Percentiles rank a stretch among this genome's conserved stretches.
phyloP scores from a whole-genome alignment of 129 eudicot species.

The Glebionis coronaria region DNA sequence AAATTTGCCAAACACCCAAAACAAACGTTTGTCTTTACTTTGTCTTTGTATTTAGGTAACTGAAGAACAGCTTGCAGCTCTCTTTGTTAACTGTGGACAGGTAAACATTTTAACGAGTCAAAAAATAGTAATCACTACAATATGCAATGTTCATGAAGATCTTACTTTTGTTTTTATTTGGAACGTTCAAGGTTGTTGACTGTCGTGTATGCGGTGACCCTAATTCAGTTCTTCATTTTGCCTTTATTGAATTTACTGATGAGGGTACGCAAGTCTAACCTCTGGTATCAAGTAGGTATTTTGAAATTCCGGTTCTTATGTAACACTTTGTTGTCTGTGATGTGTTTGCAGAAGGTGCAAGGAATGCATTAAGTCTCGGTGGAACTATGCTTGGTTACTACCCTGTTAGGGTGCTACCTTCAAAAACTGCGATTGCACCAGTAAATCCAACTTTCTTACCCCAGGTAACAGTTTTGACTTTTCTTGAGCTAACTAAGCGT shows the following conservation, averaged over 20 bases:
- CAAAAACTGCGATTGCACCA: constrained; percentile 94
- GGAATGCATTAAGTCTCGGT: constrained; percentile 55
- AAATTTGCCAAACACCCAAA: too few species aligned
- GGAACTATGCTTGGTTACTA: constrained; percentile 86
- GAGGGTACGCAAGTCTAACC: constrained; percentile 42
- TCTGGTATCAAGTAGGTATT: not conserved
- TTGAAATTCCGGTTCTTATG: not conserved
- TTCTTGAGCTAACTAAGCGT: not conserved
- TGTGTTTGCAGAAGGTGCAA: constrained; percentile 63
- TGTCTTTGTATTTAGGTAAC: constrained; percentile 49
- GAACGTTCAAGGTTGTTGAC: constrained; percentile 61
- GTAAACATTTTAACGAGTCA: constrained; percentile 21
- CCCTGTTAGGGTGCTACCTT: constrained; percentile 82
- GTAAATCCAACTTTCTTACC: constrained; percentile 78
- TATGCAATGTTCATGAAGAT: not conserved
- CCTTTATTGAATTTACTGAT: constrained; percentile 72
- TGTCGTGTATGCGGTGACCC: constrained; percentile 87
- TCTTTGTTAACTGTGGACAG: constrained; percentile 76
- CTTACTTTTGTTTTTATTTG: constrained; percentile 11
- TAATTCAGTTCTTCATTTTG: constrained; percentile 75
- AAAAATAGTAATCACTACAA: not conserved
- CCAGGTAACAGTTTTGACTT: constrained; percentile 41
- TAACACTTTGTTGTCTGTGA: not conserved
- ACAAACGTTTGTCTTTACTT: too few species aligned
- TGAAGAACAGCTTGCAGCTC: constrained; percentile 83